Base-by-base conservation (phyloP, 768 basidiomycete genomes). In the Boletus reticulatus region DNA sequence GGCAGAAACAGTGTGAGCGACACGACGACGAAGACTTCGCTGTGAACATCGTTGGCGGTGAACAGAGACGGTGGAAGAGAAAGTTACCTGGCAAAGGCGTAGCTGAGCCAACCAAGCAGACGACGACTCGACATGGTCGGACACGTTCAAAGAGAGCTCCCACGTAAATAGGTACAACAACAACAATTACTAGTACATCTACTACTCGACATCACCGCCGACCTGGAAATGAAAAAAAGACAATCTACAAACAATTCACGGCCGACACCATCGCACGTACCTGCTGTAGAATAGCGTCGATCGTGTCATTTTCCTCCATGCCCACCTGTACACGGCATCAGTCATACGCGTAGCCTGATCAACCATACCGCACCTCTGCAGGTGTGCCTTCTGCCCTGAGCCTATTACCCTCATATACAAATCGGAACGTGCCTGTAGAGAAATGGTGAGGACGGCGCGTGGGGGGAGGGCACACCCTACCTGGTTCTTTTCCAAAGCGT, bases 1-100 rank as follows among this genome's bases (percentile, higher is more conserved):
- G 92, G 90, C 2, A 93, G 78, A 65, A 93, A 92, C 22, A 92
- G 77, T 0, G 89, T 89, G 67, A 94, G 72, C 0, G 87, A 89
- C 16, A 90, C 89, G 46, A 90, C 83, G 17, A 87, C 88, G 64
- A 93, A 92, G 8, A 89, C 88, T 68, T 91, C 87, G 69, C 88
- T 89, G 63, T 38, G 20, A 45, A 34, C n/a, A 14, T 20, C 11
- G 42, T 56, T 41, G 19, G 48, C 24, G 5, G 29, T 1, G 6
- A 24, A 2, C 4, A 8, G 6, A 5, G 4, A 6, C 1, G 4
- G 41, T 2, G 11, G 2, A 6, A 36, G 7, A 11, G 9, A 16
- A 24, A 24, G 5, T 44, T 58, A 86, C 89, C 89, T 89, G 1
- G 91, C 91, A 64, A 92, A 93, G 0, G 89, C 89, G 64, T 93